phyloP scores from a whole-genome alignment of 1,139 yeast species.

The Yarrowia galli region DNA sequence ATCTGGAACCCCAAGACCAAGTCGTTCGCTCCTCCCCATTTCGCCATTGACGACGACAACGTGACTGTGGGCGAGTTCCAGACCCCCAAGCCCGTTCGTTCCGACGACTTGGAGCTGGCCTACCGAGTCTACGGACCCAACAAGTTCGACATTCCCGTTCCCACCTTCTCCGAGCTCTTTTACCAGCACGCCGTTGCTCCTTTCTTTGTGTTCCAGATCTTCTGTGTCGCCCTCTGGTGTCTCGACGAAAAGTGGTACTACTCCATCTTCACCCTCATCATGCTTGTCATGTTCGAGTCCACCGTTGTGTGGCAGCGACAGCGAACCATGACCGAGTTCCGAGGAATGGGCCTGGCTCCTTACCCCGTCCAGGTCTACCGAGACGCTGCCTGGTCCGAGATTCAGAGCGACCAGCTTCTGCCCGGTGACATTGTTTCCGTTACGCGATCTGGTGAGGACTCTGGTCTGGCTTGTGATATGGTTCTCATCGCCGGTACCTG shows the following conservation, averaged over 20 bases:
- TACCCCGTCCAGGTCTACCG: conserved; percentile 78
- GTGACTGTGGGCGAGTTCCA: conserved; percentile 70
- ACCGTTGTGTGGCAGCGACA: conserved; percentile 94
- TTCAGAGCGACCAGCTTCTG: conserved; percentile 75
- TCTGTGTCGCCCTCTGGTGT: conserved; percentile 95
- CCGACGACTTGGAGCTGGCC: conserved; percentile 60
- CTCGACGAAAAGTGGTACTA: conserved; percentile 98
- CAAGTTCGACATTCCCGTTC: conserved; percentile 92
- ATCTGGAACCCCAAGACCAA: conserved; percentile 64
- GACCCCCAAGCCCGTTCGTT: conserved; percentile 63
- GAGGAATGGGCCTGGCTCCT: conserved; percentile 97
- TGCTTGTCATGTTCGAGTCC: conserved; percentile 92
- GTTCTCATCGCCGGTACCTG: conserved; percentile 85
- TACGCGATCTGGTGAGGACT: conserved; percentile 86
- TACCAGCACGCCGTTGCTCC: conserved; percentile 99
- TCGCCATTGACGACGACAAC: conserved; percentile 65
- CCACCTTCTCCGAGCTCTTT: conserved; percentile 87
- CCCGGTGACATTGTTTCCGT: conserved; percentile 95
- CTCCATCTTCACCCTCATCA: conserved; percentile 87
- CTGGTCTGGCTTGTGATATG: conserved; percentile 96
- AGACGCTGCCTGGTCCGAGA: conserved; percentile 69
- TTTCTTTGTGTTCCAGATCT: conserved; percentile 93
- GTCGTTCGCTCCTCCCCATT: conserved; percentile 81
- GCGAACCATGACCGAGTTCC: conserved; percentile 90
- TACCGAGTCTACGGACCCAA: conserved; percentile 79